Percentiles rank a stretch among this genome's conserved stretches.
Conservation (phyloP, 2,329 filamentous ascomycete genomes). For the Akanthomyces uredinophilus region DNA sequence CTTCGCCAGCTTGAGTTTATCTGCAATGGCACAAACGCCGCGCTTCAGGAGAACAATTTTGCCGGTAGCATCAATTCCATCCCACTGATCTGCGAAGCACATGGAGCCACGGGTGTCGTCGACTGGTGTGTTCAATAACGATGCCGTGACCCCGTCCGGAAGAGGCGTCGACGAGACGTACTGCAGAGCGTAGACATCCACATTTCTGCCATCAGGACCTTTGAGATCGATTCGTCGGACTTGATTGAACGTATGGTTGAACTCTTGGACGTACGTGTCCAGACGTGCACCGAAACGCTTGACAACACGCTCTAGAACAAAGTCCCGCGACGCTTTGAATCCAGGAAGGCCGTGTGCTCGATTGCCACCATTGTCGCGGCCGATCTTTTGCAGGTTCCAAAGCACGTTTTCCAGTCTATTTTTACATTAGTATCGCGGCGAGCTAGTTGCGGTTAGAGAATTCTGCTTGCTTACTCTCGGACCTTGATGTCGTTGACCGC, state of each 20-base stretch:
- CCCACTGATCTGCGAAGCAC: slow-evolving; percentile 39
- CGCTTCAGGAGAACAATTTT: slow-evolving; percentile 43
- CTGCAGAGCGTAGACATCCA: slow-evolving; percentile 38
- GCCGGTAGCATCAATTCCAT: slow-evolving; percentile 34
- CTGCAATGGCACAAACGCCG: slow-evolving; percentile 35
- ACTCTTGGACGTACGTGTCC: slow-evolving; percentile 41
- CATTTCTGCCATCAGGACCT: slow-evolving; percentile 30
- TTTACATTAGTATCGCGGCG: neutral
- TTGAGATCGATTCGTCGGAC: slow-evolving; percentile 38
- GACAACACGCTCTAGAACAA: slow-evolving; percentile 43
- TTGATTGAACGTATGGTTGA: slow-evolving; percentile 41
- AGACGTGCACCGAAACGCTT: slow-evolving; percentile 36
- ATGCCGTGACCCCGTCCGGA: slow-evolving; percentile 29
- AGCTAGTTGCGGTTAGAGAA: neutral
- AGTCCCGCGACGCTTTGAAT: slow-evolving; percentile 54
- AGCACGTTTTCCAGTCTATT: slow-evolving; percentile 48
- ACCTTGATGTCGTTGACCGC: slow-evolving; percentile 32
- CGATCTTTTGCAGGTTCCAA: slow-evolving; percentile 50
- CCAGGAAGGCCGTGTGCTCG: slow-evolving; percentile 56
- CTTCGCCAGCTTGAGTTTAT: slow-evolving; percentile 39
- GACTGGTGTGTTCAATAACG: slow-evolving; percentile 31
- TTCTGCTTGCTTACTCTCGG: slow-evolving; percentile 23
- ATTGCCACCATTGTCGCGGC: slow-evolving; percentile 50
- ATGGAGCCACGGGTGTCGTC: slow-evolving; percentile 32
- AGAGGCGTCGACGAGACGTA: slow-evolving; percentile 43